Base-by-base conservation (phyloP, 495 filamentous ascomycete genomes). In the Evernia prunastri region DNA sequence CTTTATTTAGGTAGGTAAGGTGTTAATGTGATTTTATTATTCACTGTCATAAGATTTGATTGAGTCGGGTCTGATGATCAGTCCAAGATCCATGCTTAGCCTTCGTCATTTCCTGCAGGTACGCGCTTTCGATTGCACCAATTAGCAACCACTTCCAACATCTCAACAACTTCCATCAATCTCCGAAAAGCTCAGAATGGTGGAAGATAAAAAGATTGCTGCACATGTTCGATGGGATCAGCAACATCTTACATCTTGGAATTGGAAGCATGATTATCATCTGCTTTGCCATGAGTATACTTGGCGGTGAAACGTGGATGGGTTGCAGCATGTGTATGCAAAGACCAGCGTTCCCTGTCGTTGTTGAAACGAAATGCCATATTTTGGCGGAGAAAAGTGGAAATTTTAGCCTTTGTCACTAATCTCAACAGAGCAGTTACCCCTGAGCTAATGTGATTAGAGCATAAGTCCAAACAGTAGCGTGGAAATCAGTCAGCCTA, bases 401-500 rank as follows among this genome's bases (percentile, higher is more conserved):
- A 53, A n/a, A 1, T 33, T 20, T n/a, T 54, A 54, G 20, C 18
- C 12, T 31, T 6, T 4, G 0, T 2, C 3, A 15, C 49, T 53
- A 53, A 31, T 17, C 13, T 27, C 25, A 31, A 29, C 1, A 15
- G 1, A 17, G 7, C 10, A 3, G 18, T 54, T 54, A 54, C 51
- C 51, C 51, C 51, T 54, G 51, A 54, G 17, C 51, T 54, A 54
- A 54, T 33, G 29, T n/a, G n/a, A n/a, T n/a, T n/a, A n/a, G n/a
- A n/a, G n/a, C 51, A 54, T 20, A 17, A 13, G 51, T 29, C 33
- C 51, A 33, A 54, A 54, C 29, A n/a, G 1, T 54, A 20, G 51
- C 51, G 29, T 10, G 0, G 6, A 6, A 31, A 29, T 2, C 17
- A 33, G 6, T 33, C 51, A 29, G 25, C 51, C 51, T 54, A 54